A percentile compares a stretch with the other conserved stretches of the same genome.
Evolutionary conservation across 805 yeast genomes (phyloP).

Genomic region (Nakazawaea holstii): DNA sequence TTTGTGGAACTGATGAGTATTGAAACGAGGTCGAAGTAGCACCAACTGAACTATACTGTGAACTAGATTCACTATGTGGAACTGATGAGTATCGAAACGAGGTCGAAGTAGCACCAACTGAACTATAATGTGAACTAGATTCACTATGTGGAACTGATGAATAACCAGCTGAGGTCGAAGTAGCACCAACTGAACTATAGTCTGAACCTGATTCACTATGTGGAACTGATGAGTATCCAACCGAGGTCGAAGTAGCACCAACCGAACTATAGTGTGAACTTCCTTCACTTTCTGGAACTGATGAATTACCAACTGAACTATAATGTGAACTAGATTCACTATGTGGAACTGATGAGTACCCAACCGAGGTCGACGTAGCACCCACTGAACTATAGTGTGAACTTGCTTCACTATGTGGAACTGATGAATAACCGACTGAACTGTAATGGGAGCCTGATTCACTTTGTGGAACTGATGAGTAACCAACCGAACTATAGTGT

Average conservation of each 20-base stretch:
- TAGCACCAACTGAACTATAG: neutral
- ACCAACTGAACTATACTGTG: no score
- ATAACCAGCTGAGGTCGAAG: neutral
- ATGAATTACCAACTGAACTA: neutral
- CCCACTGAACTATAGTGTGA: neutral
- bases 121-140: neutral
- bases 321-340: neutral
- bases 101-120: no score
- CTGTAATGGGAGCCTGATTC: neutral
- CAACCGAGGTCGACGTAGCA: neutral
- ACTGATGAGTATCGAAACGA: no score
- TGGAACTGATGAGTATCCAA: neutral
- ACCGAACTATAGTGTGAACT: neutral
- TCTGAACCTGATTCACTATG: neutral
- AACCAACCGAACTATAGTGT: neutral
- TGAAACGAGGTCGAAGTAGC: no score
- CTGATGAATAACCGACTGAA: neutral
- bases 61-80: neutral
- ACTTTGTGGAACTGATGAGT: neutral
- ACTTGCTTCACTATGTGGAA: neutral
- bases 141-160: neutral
- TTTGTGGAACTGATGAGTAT: neutral
- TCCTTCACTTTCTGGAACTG: neutral
- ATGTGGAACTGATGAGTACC: neutral
- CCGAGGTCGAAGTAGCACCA: neutral